Evolutionary conservation across 129 eudicot species (phyloP).

Genomic region (Chrysanthemum lavandulifolium): DNA sequence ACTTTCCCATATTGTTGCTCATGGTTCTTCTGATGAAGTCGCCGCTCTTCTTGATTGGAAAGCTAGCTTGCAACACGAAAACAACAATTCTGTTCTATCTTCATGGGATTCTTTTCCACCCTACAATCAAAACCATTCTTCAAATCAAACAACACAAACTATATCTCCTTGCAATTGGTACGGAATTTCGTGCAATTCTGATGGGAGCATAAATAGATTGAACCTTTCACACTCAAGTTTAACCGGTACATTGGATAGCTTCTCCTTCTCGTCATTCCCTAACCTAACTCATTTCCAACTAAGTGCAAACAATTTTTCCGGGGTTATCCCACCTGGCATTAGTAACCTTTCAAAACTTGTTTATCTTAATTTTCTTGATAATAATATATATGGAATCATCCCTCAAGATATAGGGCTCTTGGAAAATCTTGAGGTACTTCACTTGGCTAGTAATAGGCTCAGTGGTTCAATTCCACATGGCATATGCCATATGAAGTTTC

Average conservation of each 20-base stretch:
- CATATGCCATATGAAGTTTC: conserved; percentile 15
- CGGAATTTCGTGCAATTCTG: conserved; percentile 32
- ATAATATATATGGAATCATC: conserved; percentile 22
- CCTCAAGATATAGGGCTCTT: conserved; percentile 34
- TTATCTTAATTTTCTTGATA: conserved; percentile 29
- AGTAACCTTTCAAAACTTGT: conserved; percentile 27
- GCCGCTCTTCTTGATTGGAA: background rate
- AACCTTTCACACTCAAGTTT: conserved; percentile 20
- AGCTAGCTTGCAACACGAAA: background rate
- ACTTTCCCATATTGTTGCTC: background rate
- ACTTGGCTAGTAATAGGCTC: conserved; percentile 4
- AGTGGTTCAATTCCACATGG: conserved; percentile 12
- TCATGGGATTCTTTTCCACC: background rate
- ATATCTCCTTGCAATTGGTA: conserved; percentile 32
- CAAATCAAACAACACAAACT: background rate
- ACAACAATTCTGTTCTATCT: background rate
- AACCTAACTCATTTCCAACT: conserved; percentile 29
- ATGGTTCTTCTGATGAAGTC: background rate
- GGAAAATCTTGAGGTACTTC: conserved; percentile 11
- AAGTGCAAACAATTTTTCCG: conserved; percentile 14
- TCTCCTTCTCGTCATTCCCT: conserved; percentile 27
- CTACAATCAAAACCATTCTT: background rate
- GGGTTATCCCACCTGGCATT: conserved; percentile 27
- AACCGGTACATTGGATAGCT: conserved; percentile 20
- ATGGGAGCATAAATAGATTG: conserved; percentile 18